Conservation (phyloP, 345 rosid species). For the Citrus sinensis region DVS_A1.0 CM039165.1:33064501-33065000, state of each 20-base stretch:
- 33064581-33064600: background rate
- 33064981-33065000: background rate
- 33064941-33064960: conserved; percentile 60
- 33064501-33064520: background rate
- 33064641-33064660: background rate
- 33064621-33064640: background rate
- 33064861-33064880: conserved; percentile 72
- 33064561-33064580: background rate
- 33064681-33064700: background rate
- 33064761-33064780: background rate
- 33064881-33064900: conserved; percentile 56
- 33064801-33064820: background rate
- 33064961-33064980: background rate
- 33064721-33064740: too few relatives aligned
- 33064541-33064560: background rate
- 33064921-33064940: conserved; percentile 83
- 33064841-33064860: conserved; percentile 92
- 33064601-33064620: background rate
- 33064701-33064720: background rate
- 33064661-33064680: background rate
- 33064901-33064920: conserved; percentile 74
- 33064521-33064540: background rate
- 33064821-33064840: conserved; percentile 57
- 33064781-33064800: background rate
- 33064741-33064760: background rate